These are phyloP conservation scores for Chalciporus sphaerocephalus DNA, from an alignment of 768 basidiomycete species.

Conservation along the genomic window DNA sequence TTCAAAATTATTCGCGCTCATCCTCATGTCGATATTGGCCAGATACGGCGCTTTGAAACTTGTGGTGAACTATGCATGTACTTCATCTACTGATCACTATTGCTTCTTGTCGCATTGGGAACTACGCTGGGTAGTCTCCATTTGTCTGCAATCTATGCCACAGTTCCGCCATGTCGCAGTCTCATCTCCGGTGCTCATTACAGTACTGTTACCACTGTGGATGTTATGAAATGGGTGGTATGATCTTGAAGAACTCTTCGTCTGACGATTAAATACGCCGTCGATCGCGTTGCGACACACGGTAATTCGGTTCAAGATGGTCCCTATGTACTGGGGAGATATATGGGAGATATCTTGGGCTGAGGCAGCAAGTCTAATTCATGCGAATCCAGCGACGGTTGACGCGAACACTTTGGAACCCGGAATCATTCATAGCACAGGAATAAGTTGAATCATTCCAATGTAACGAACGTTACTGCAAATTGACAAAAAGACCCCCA, in stretches of 20 bases:
- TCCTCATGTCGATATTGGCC: conserved; percentile 6
- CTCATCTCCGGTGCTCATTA: no score
- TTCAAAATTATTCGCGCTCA: background rate
- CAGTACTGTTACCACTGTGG: no score
- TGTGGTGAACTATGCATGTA: conserved; percentile 5
- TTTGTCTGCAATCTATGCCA: background rate
- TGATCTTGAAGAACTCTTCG: no score
- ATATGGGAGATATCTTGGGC: conserved; percentile 45
- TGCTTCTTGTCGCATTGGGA: background rate
- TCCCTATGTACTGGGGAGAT: conserved; percentile 38
- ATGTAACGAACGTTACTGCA: conserved; percentile 44
- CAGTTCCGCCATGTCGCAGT: background rate
- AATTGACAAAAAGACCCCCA: conserved; percentile 70
- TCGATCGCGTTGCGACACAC: no score
- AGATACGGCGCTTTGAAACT: conserved; percentile 44
- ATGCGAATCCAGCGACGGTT: conserved; percentile 50
- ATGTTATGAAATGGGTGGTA: no score
- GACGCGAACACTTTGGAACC: conserved; percentile 38
- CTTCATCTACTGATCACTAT: background rate
- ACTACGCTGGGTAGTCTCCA: background rate
- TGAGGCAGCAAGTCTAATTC: conserved; percentile 48
- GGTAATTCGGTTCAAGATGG: conserved; percentile 41
- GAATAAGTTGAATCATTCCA: background rate
- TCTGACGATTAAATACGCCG: no score
- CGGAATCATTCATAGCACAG: conserved; percentile 21